A percentile compares a stretch with the other conserved stretches of the same genome.
phyloP scores from a whole-genome alignment of 495 filamentous ascomycete genomes.

The Penicillium samsonianum region DNA sequence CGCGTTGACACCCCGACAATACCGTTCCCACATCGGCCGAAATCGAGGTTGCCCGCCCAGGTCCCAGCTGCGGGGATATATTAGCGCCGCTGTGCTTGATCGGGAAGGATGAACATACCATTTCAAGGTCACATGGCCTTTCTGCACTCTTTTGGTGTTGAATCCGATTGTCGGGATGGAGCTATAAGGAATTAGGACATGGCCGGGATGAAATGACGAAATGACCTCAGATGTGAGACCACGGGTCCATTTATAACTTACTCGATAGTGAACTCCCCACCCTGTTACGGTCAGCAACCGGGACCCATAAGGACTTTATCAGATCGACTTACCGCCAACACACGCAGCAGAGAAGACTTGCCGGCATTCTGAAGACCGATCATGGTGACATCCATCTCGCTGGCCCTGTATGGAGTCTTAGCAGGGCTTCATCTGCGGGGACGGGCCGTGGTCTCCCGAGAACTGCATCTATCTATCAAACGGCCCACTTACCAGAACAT shows the following conservation, averaged over 20 bases:
- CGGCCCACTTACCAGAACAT: conserved; percentile 89
- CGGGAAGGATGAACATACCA: conserved; percentile 58
- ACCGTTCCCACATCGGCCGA: conserved; percentile 98
- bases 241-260: conserved; percentile 67
- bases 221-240: conserved; percentile 14
- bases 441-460: conserved; percentile 35
- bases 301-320: not conserved
- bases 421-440: conserved; percentile 36
- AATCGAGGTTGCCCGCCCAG: conserved; percentile 96
- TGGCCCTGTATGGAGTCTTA: conserved; percentile 65
- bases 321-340: conserved; percentile 76
- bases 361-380: conserved; percentile 98
- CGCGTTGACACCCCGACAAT: conserved; percentile 95
- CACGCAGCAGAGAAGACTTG: conserved; percentile 91
- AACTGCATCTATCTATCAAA: conserved; percentile 17
- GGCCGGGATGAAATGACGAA: conserved; percentile 5
- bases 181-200: conserved; percentile 55
- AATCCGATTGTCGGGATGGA: conserved; percentile 98
- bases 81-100: conserved; percentile 22
- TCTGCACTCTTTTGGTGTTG: conserved; percentile 98
- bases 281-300: conserved; percentile 57
- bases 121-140: conserved; percentile 97
- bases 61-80: conserved; percentile 69
- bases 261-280: conserved; percentile 98
- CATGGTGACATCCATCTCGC: conserved; percentile 99